Evolutionary conservation across 1,284 basidiomycete species (phyloP), one percentile per base, ranked within the genome.

Genomic region (Trichosporon asahii): DNA sequence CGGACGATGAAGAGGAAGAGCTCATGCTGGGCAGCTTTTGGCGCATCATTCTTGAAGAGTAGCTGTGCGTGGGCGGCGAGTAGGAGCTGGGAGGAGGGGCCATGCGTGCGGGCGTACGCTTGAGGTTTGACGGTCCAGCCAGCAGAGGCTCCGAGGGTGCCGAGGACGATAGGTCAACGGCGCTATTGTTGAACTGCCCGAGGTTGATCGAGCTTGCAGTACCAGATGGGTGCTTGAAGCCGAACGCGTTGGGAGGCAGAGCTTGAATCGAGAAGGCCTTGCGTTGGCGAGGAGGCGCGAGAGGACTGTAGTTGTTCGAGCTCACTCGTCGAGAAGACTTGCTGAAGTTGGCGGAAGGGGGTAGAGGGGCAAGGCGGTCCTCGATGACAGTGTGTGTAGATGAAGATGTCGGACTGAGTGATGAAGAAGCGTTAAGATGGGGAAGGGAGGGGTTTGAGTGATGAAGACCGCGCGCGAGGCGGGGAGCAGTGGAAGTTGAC

Each of bases 181-280:
- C 27, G 57, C 57, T 61, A 31, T 61, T 31, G 57, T 31, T 61
- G 29, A 33, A 61, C 57, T 61, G 57, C 15, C 57, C 57, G 27
- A 61, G 27, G 57, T 61, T 61, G 57, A 61, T 61, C 27, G 57
- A 61, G 29, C 57, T 61, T 4, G 57, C 57, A 9, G 29, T 31
- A 7, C 57, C 57, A 1, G 57, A 61, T 3, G 57, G 57, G 57
- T 61, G 57, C 57, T 61, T 61, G 57, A 61, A 29, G 15, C 57
- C 57, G 29, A 31, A 61, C 14, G 57, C 15, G 18, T 8, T 31
- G 57, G 27, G 18, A n/a, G 57, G 18, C 57, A 61, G 57, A 33
- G 57, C 57, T 27, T 61, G 57, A 14, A 61, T 61, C 27, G 57
- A 61, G 57, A 61, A 33, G 29, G 57, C 57, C 57, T 61, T 61